These are phyloP conservation scores for Clonostachys sp. DNA, from an alignment of 2,329 filamentous ascomycete species.

Conservation along the genomic window DNA sequence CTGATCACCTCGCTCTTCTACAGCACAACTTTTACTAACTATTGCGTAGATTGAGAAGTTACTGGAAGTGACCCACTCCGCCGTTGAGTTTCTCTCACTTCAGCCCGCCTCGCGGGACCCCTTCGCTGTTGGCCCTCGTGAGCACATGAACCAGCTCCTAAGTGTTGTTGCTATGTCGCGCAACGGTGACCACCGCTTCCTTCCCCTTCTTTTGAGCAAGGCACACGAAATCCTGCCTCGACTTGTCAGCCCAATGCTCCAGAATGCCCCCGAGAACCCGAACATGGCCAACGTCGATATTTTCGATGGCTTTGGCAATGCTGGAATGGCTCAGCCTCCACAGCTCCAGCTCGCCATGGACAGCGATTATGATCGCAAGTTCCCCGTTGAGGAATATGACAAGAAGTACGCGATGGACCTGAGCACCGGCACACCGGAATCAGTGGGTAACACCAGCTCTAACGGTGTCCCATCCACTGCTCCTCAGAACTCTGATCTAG, in stretches of 20 bases:
- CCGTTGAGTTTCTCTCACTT: conserved; percentile 69
- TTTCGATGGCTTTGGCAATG: conserved; percentile 62
- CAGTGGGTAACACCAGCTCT: conserved; percentile 15
- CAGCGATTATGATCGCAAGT: conserved; percentile 41
- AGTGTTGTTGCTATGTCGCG: conserved; percentile 65
- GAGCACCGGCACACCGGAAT: conserved; percentile 24
- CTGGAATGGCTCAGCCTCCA: conserved; percentile 52
- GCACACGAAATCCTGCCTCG: conserved; percentile 66
- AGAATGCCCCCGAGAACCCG: conserved; percentile 50
- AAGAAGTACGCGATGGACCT: conserved; percentile 29
- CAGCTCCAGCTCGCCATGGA: conserved; percentile 38
- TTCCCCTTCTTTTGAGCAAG: conserved; percentile 73
- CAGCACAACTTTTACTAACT: not conserved
- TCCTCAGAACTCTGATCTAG: conserved; percentile 27
- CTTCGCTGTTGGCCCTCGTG: conserved; percentile 64
- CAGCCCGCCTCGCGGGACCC: conserved; percentile 55
- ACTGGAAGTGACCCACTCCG: conserved; percentile 68
- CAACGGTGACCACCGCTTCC: conserved; percentile 71
- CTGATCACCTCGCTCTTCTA: not conserved
- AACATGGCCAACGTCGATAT: conserved; percentile 53
- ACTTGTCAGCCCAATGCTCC: conserved; percentile 55
- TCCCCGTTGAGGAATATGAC: conserved; percentile 35
- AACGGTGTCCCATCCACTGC: conserved; percentile 11
- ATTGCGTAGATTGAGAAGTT: conserved; percentile 66
- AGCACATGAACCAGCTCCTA: conserved; percentile 68